A percentile compares a stretch with the other conserved stretches of the same genome.
Conservation (phyloP, 1,139 yeast genomes). For the Sugiyamaella novakii region DNA sequence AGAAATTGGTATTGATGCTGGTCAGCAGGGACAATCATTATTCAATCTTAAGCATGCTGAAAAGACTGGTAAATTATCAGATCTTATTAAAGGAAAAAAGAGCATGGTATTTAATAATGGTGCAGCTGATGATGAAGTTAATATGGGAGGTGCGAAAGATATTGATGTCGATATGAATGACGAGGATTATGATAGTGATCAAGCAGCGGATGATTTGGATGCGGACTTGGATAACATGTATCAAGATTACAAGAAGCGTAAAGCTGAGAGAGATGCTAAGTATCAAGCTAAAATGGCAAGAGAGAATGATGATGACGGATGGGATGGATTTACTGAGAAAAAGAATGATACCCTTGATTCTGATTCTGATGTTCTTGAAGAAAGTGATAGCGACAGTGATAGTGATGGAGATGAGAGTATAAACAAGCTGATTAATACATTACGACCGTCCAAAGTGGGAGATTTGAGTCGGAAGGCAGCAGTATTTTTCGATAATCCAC, state of each 20-base stretch:
- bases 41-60: slow-evolving; percentile 83
- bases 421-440: slow-evolving; percentile 59
- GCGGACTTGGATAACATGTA: slow-evolving; percentile 84
- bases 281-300: slow-evolving; percentile 78
- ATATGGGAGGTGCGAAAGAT: slow-evolving; percentile 48
- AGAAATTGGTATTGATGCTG: slow-evolving; percentile 93
- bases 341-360: slow-evolving; percentile 43
- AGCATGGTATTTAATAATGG: slow-evolving; percentile 63
- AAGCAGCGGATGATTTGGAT: slow-evolving; percentile 72
- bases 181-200: slow-evolving; percentile 52
- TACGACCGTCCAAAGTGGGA: slow-evolving; percentile 51
- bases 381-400: slow-evolving; percentile 36
- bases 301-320: slow-evolving; percentile 62
- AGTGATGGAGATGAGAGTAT: slow-evolving; percentile 74
- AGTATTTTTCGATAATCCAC: slow-evolving; percentile 74
- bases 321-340: slow-evolving; percentile 76
- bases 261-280: slow-evolving; percentile 78
- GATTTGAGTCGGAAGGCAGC: slow-evolving; percentile 72
- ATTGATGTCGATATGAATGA: slow-evolving; percentile 38
- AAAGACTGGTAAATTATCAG: slow-evolving; percentile 76
- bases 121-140: slow-evolving; percentile 49
- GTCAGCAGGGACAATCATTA: slow-evolving; percentile 78
- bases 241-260: slow-evolving; percentile 66
- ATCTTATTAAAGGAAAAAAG: slow-evolving; percentile 78
- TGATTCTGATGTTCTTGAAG: slow-evolving; percentile 43